Percentiles rank a stretch among this genome's conserved stretches.
Evolutionary conservation across 2,329 filamentous ascomycete genomes (phyloP).

Genomic region (Nakataea oryzae): DNA sequence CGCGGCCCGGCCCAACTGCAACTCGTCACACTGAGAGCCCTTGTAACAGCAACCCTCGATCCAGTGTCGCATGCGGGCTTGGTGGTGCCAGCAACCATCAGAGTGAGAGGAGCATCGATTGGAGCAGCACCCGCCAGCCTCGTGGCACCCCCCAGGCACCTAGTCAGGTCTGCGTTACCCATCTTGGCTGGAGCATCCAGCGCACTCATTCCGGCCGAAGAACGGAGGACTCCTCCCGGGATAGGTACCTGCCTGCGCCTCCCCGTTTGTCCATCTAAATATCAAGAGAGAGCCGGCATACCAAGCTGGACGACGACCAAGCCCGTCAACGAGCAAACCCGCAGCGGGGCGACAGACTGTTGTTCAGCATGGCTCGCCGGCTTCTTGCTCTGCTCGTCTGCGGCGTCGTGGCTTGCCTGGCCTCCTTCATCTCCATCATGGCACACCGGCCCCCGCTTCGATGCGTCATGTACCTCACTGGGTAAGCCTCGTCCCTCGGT

Average conservation of each 20-base stretch:
- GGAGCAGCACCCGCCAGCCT: background rate
- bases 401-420: conserved; percentile 7
- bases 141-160: background rate
- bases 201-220: background rate
- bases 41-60: background rate
- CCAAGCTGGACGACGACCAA: background rate
- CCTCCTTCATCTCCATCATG: conserved; percentile 7
- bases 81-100: background rate
- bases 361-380: background rate
- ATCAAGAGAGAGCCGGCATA: background rate
- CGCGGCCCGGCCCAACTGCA: no score
- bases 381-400: conserved; percentile 3
- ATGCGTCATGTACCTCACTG: conserved; percentile 39
- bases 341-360: background rate
- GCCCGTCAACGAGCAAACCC: no score
- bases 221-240: background rate
- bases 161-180: background rate
- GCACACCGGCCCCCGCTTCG: conserved; percentile 7
- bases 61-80: background rate
- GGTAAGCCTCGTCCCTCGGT: conserved; percentile 19
- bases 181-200: background rate
- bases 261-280: background rate
- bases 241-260: no score
- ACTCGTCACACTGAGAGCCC: no score
- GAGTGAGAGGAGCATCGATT: background rate